Conservation (phyloP, 208 protist genomes). For the Leptomonas seymouri region DNA sequence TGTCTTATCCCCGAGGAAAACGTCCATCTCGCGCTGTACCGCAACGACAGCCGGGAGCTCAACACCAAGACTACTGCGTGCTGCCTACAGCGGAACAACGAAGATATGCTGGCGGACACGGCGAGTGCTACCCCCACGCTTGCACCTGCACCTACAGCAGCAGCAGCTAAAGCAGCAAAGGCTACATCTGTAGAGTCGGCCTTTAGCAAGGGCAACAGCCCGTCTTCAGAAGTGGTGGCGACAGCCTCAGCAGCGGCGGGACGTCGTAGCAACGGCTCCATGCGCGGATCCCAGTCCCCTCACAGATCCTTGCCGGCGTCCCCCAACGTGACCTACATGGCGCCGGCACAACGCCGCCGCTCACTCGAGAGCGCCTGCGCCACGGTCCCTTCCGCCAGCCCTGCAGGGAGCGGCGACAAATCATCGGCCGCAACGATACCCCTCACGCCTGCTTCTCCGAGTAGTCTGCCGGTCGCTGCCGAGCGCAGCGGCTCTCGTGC, state of each 20-base stretch:
- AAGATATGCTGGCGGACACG: slow-evolving; percentile 24
- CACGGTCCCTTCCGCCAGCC: not conserved
- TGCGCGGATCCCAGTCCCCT: slow-evolving; percentile 11
- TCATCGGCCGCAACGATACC: not conserved
- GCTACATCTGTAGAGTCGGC: not conserved
- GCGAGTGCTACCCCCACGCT: not conserved
- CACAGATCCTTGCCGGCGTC: not conserved
- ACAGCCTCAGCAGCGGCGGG: not conserved
- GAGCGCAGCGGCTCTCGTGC: not conserved
- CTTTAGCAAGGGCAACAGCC: not conserved
- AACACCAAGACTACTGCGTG: slow-evolving; percentile 37
- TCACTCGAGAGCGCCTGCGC: slow-evolving; percentile 12
- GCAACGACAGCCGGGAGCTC: slow-evolving; percentile 56
- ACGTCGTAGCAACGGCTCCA: slow-evolving; percentile 1
- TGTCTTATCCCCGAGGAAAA: slow-evolving; percentile 72
- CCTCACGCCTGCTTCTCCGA: not conserved
- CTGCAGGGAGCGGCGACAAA: not conserved
- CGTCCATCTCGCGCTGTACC: slow-evolving; percentile 61
- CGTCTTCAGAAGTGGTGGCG: not conserved
- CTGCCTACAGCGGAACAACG: slow-evolving; percentile 42
- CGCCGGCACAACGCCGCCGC: slow-evolving; percentile 7
- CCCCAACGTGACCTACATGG: not conserved
- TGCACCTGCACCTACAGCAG: not conserved
- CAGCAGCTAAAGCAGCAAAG: not conserved
- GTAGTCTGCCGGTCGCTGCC: not conserved